Percentiles rank a stretch among this genome's conserved stretches.
phyloP scores from a whole-genome alignment of 768 basidiomycete species.

The Filobasidium floriforme region DNA sequence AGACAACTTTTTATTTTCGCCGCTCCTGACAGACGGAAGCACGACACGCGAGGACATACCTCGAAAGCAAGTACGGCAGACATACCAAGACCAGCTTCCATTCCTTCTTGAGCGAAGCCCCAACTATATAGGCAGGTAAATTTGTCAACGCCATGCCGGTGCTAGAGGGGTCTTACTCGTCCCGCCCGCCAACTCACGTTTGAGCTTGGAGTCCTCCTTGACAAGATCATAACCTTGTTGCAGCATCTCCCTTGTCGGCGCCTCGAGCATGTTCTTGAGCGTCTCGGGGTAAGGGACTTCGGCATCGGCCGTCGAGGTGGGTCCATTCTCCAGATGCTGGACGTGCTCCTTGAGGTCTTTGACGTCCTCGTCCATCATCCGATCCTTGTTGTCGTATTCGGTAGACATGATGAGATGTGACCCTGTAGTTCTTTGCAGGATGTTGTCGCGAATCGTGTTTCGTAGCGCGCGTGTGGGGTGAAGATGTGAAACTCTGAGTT shows the following conservation, averaged over 20 bases:
- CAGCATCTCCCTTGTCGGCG: slow-evolving; percentile 12
- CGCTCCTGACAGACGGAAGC: no score
- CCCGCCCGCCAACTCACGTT: not conserved
- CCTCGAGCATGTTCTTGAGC: slow-evolving; percentile 17
- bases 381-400: not conserved
- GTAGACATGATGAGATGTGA: not conserved
- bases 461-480: no score
- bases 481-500: no score
- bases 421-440: no score
- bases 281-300: slow-evolving; percentile 22
- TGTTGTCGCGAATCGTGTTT: no score
- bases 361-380: not conserved
- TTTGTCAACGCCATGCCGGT: no score
- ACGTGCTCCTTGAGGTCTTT: slow-evolving; percentile 7
- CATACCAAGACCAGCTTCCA: slow-evolving; percentile 3
- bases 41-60: not conserved
- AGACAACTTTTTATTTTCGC: no score
- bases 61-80: not conserved
- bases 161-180: not conserved
- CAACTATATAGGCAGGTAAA: not conserved
- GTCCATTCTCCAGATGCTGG: slow-evolving; percentile 1
- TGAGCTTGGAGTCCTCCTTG: not conserved
- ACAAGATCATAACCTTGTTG: not conserved
- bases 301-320: not conserved
- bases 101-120: not conserved